phyloP scores from a whole-genome alignment of 805 yeast genomes.

The Ogataea neopini region DNA sequence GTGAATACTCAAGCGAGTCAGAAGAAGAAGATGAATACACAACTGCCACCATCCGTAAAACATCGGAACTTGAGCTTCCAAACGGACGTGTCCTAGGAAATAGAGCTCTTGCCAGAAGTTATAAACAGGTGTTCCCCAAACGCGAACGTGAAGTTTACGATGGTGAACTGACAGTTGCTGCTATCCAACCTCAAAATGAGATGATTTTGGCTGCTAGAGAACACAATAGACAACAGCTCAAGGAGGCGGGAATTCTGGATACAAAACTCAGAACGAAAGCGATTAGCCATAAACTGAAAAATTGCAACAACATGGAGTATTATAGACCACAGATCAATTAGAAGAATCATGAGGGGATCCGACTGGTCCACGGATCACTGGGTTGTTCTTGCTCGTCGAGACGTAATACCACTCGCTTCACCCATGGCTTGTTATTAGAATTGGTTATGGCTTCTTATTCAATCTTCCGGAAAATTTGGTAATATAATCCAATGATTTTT shows the following conservation, averaged over 20 bases:
- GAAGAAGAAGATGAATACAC: constrained; percentile 30
- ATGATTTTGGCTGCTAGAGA: constrained; percentile 9
- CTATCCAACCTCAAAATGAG: constrained; percentile 22
- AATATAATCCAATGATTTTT: constrained; percentile 24
- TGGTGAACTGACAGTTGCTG: constrained; percentile 56
- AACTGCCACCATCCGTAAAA: constrained; percentile 29
- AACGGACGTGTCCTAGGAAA: constrained; percentile 81
- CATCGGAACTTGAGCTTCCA: constrained; percentile 65
- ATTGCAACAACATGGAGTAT: constrained; percentile 74
- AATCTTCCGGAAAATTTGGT: constrained; percentile 28
- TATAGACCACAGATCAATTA: constrained; percentile 52
- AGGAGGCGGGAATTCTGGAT: constrained; percentile 37
- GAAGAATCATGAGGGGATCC: too few relatives aligned
- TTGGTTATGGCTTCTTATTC: constrained; percentile 16
- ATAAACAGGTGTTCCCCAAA: constrained; percentile 57
- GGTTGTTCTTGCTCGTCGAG: too few relatives aligned
- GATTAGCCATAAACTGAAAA: constrained; percentile 53
- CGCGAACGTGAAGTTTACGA: constrained; percentile 50
- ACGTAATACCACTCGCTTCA: too few relatives aligned
- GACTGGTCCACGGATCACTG: too few relatives aligned
- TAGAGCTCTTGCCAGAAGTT: constrained; percentile 64
- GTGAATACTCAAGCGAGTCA: constrained; percentile 30
- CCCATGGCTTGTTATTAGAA: too few relatives aligned
- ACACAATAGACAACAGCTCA: constrained; percentile 31
- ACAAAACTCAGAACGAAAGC: constrained; percentile 30